These are phyloP conservation scores for Penicillium sp. DNA, from an alignment of 2,329 filamentous ascomycete species.

Conservation along the genomic window DNA sequence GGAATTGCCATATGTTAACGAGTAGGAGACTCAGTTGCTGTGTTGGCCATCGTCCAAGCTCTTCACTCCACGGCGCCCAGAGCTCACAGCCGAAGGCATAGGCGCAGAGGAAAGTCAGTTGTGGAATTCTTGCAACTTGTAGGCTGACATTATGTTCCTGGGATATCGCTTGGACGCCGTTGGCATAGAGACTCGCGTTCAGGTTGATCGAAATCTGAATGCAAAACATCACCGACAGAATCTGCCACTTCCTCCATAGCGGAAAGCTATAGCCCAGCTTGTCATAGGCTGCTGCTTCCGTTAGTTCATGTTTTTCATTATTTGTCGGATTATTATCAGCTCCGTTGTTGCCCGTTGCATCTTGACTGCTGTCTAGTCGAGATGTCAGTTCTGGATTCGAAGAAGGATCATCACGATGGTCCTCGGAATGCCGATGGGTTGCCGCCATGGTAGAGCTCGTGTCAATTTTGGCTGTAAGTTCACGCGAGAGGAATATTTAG, in stretches of 20 bases:
- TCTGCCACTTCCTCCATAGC: slow-evolving; percentile 69
- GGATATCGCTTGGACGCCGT: slow-evolving; percentile 63
- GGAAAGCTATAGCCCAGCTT: slow-evolving; percentile 66
- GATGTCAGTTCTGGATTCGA: too few species aligned
- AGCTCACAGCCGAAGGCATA: slow-evolving; percentile 83
- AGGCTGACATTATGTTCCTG: slow-evolving; percentile 67
- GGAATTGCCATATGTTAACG: slow-evolving; percentile 74
- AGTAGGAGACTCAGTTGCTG: slow-evolving; percentile 72
- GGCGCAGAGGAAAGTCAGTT: slow-evolving; percentile 72
- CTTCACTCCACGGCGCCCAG: slow-evolving; percentile 82
- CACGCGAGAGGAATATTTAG: too few species aligned
- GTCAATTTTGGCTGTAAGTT: too few species aligned
- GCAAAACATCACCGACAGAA: slow-evolving; percentile 70
- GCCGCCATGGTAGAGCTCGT: too few species aligned
- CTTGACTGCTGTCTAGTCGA: too few species aligned
- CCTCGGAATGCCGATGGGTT: too few species aligned
- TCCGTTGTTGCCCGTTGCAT: too few species aligned
- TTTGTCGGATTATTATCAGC: too few species aligned
- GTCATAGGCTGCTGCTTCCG: slow-evolving; percentile 61
- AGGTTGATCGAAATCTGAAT: slow-evolving; percentile 76
- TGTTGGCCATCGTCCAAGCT: slow-evolving; percentile 73
- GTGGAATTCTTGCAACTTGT: slow-evolving; percentile 69
- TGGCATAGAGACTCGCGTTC: slow-evolving; percentile 71
- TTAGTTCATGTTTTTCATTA: slow-evolving; percentile 30
- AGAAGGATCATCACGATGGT: too few species aligned